Evolutionary conservation across 306 rosid species (phyloP), one percentile per base, ranked within the genome.

Genomic region (Spatholobus suberectus): DNA sequence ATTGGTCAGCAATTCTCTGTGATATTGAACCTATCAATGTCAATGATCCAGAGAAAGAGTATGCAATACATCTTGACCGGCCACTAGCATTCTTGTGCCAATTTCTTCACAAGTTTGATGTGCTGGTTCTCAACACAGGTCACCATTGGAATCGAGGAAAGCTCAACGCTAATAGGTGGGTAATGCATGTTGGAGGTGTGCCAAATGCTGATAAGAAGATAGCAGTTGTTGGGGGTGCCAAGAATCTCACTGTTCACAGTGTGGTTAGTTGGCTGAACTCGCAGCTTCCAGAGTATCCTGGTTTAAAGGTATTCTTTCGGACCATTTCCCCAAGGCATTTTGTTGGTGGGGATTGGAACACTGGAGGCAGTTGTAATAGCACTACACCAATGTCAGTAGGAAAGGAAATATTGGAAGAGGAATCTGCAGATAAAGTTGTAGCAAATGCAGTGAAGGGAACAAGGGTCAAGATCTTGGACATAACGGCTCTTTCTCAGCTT

Each of bases 121-220:
- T 84, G 29, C 71, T 93, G 82, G 94, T 93, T 78, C 94, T 93
- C 76, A 93, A 93, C 85, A 93, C 97, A 2, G 97, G 95, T 20
- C 97, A 93, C 92, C 97, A 93, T 62, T 93, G 95, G 97, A 93
- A 93, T 71, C 92, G 97, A 47, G 97, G 97, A 65, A 93, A 93
- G 91, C 89, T 93, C 5, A 89, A 84, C 6, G 90, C 92, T 37
- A 91, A 93, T 82, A 88, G 91, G 24, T 93, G 95, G 97, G 85
- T 89, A 34, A 91, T 93, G 93, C 81, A 89, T 79, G 86, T 86
- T 15, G 78, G 86, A 38, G 97, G 97, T 11, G 81, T 80, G 78
- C 91, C 86, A 55, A 89, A 85, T 80, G 84, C 52, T 9, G 84
- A 93, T 72, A 89, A 21, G 90, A 87, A 90, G 73, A 57, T 87